These are phyloP conservation scores for Caryopteris hybrid DNA, from an alignment of 305 asterid species.

Conservation along the genomic window DNA sequence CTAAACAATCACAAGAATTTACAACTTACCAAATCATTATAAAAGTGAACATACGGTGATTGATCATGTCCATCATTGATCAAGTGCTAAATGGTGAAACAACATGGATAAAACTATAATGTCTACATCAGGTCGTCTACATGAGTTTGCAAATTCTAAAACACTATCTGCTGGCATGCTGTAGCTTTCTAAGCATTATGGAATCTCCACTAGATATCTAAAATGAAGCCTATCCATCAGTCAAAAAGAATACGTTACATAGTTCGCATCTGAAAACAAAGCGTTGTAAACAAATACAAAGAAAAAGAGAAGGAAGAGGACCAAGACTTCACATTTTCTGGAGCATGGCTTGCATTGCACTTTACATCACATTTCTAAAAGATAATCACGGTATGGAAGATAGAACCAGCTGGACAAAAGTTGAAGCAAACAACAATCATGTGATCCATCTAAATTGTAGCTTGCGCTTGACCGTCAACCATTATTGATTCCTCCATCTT, in stretches of 20 bases:
- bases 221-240: conserved; percentile 20
- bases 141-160: conserved; percentile 23
- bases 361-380: conserved; percentile 25
- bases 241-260: conserved; percentile 32
- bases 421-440: conserved; percentile 19
- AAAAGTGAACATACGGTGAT: background rate
- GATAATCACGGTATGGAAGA: conserved; percentile 16
- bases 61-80: background rate
- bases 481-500: conserved; percentile 73
- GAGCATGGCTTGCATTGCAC: conserved; percentile 27
- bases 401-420: conserved; percentile 18
- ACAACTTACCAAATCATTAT: background rate
- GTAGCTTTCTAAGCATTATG: conserved; percentile 28
- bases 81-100: background rate
- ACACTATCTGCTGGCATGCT: conserved; percentile 34
- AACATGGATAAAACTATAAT: conserved; percentile 4
- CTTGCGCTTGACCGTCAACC: conserved; percentile 20
- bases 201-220: conserved; percentile 31
- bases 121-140: conserved; percentile 29
- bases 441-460: conserved; percentile 30
- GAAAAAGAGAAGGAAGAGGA: conserved; percentile 14
- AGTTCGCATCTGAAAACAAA: conserved; percentile 23
- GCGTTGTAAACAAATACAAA: conserved; percentile 30
- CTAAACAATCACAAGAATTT: background rate
- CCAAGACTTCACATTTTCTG: conserved; percentile 15